These are phyloP conservation scores for Volvox reticuliferus DNA, from an alignment of 139 green algal genomes.

Conservation along the genomic window DNA sequence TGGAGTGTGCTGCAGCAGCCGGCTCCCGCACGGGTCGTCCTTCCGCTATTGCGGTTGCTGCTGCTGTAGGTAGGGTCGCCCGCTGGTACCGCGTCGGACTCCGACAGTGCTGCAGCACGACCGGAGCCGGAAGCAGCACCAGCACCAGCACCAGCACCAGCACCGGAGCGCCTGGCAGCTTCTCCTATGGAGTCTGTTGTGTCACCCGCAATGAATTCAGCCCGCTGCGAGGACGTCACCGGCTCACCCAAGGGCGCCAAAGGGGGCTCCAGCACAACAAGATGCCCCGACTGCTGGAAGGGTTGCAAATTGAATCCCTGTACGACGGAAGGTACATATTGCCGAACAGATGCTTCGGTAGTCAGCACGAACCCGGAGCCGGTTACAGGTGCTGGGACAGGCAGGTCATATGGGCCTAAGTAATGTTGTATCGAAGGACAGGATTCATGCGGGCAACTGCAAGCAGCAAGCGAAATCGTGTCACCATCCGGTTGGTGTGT, in stretches of 20 bases:
- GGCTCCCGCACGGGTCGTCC: neutral
- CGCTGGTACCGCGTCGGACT: too few relatives aligned
- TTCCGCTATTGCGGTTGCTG: neutral
- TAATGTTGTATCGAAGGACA: too few relatives aligned
- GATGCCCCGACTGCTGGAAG: conserved; percentile 6
- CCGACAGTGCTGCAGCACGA: too few relatives aligned
- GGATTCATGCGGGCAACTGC: too few relatives aligned
- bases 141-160: too few relatives aligned
- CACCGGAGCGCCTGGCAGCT: neutral
- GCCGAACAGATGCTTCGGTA: neutral
- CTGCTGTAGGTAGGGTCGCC: neutral
- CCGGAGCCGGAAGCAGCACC: too few relatives aligned
- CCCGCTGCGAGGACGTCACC: too few relatives aligned
- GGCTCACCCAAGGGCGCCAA: neutral
- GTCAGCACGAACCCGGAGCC: too few relatives aligned
- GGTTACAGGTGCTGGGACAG: too few relatives aligned
- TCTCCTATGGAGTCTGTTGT: neutral
- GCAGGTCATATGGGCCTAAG: neutral
- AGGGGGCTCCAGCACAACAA: neutral
- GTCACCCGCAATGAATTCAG: neutral
- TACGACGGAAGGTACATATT: too few relatives aligned
- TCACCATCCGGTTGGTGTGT: too few relatives aligned
- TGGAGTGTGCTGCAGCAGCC: neutral
- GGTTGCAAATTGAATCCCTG: conserved; percentile 41
- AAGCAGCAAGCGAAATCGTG: too few relatives aligned